Evolutionary conservation across 768 basidiomycete species (phyloP), one percentile per base, ranked within the genome.

Genomic region (Boletus subcaerulescens): DNA sequence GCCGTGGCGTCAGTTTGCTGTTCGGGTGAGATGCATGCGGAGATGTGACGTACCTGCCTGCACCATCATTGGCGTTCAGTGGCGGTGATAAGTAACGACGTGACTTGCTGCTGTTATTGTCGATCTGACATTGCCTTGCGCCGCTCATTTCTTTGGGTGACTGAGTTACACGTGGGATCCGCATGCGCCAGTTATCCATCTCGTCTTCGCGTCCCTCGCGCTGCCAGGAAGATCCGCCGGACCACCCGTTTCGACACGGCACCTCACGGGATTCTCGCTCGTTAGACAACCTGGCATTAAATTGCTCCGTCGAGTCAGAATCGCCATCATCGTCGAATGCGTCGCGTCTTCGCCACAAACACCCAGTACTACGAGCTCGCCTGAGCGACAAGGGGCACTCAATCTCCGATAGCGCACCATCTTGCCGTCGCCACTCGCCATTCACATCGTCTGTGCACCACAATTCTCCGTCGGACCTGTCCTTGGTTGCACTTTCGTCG

Each of bases 141-240:
- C 22, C 9, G 9, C 7, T 41, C 33, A 1, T 35, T 35, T 35
- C 33, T 14, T 35, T 7, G 14, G 33, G 4, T 5, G 14, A 3
- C 13, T 17, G 33, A 47, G 33, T 31, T 6, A 43, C 26, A 3
- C 38, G 53, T 31, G 45, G 14, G 17, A 14, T 20, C 35, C 53
- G 57, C 11, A 22, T 11, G 26, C 62, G 65, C 65, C 60, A 62
- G 40, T 55, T 51, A 14, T 55, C 29, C 9, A 8, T 39, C 40
- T 50, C 53, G 35, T 50, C 45, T 40, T 45, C 61, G 22, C 36
- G 53, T 53, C 50, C 33, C 15, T 47, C 52, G 9, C 13, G 43
- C 2, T 33, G 26, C 53, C 55, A 55, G 9, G 45, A 45, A n/a
- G 45, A 20, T 8, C 4, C 11, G 20, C 54, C 48, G 6, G 47